Base-by-base conservation (phyloP, 768 basidiomycete genomes). In the Calocera cornea region DNA sequence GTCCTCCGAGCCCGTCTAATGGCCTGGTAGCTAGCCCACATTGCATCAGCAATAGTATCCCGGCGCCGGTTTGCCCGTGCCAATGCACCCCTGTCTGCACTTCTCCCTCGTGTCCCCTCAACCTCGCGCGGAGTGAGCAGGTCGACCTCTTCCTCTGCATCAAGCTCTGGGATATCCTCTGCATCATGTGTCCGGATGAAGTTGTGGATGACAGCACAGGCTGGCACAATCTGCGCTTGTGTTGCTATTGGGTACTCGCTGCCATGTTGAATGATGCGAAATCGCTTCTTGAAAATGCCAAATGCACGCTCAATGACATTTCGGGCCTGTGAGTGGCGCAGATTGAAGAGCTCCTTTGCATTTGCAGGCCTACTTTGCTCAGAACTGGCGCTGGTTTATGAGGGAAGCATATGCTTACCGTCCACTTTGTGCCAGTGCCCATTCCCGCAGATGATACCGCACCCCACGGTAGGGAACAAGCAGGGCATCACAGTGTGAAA, bases 401-500 rank as follows among this genome's bases (percentile, higher is more conserved):
- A 14, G 40, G 14, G 22, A 65, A 41, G 47, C 3, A n/a, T 36
- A 63, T 65, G 69, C 71, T 47, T 24, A 47, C 44, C 44, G 44
- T 47, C 68, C 11, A 17, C 49, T 24, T 19, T 34, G 40, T 2
- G 70, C 66, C 2, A 64, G 54, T 24, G 64, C 67, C 77, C 78
- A 80, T 65, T 80, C 76, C 10, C 70, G 70, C 40, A 80, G 72
- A 64, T 80, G 78, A 71, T 81, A 81, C 1, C 72, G 69, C 1
- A 78, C 75, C 50, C 77, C 74, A 7, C 69, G 67, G 65, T 79
- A 80, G 22, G 80, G 80, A 1, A 79, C 74, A 0, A 81, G 70
- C 0, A 80, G 73, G 1, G 70, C 34, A 69, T 78, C 72, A 72
- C 76, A 78, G 19, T 69, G 50, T 19, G 71, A 69, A 75, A 78